Evolutionary conservation across 1,284 basidiomycete species (phyloP).

Genomic region (Microbotryum silenes-acaulis): DNA sequence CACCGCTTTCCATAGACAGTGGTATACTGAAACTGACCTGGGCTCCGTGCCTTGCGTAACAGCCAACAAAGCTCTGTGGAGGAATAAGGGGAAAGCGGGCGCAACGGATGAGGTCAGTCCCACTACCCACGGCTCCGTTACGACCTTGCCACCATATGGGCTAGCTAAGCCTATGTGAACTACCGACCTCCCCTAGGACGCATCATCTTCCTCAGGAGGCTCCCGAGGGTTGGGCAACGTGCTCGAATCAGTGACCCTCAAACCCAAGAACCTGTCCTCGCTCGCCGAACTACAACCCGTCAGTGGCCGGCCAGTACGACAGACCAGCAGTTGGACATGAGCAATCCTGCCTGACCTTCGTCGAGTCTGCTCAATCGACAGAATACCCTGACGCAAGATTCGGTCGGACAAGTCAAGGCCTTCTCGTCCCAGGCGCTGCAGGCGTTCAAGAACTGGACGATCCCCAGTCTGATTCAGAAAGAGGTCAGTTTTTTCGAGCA

Average conservation of each 20-base stretch:
- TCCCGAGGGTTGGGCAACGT: constrained; percentile 10
- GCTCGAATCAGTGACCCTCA: constrained; percentile 15
- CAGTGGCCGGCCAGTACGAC: background rate
- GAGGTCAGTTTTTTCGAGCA: constrained; percentile 9
- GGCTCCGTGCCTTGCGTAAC: background rate
- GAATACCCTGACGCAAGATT: constrained; percentile 8
- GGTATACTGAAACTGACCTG: too few relatives aligned
- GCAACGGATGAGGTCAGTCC: constrained; percentile 1
- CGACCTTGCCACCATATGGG: background rate
- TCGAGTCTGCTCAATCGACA: background rate
- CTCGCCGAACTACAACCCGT: constrained; percentile 17
- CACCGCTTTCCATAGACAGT: too few relatives aligned
- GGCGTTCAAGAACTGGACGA: constrained; percentile 17
- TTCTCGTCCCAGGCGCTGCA: constrained; percentile 12
- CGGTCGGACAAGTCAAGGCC: constrained; percentile 18
- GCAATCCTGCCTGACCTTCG: background rate
- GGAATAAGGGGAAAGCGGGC: background rate
- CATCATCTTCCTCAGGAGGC: background rate
- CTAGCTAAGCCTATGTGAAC: background rate
- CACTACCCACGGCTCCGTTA: background rate
- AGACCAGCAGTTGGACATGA: background rate
- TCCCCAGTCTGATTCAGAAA: constrained; percentile 14
- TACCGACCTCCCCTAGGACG: background rate
- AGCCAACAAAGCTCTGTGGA: background rate
- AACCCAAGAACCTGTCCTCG: constrained; percentile 9